Evolutionary conservation across 805 yeast species (phyloP).

Genomic region (Zygotorulaspora florentina): DNA sequence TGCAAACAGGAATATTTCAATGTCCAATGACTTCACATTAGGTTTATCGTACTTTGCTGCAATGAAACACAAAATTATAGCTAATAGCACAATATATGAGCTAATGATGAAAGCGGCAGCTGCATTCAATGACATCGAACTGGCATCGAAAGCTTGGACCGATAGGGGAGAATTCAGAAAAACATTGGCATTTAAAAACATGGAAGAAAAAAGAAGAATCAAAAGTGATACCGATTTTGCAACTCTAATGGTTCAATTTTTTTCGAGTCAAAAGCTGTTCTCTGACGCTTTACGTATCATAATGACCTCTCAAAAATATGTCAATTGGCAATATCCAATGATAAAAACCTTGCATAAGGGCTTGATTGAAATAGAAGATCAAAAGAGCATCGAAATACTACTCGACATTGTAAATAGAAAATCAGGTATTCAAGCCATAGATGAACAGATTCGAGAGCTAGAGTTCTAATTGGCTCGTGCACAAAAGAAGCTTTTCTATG

Average conservation of each 20-base stretch:
- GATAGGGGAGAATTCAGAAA: conserved; percentile 75
- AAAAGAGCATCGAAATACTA: conserved; percentile 29
- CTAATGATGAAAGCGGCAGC: conserved; percentile 65
- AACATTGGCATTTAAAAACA: conserved; percentile 44
- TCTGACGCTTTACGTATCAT: conserved; percentile 70
- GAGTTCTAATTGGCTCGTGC: conserved; percentile 14
- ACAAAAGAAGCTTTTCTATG: no score
- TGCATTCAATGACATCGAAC: conserved; percentile 46
- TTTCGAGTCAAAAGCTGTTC: conserved; percentile 50
- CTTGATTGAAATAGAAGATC: conserved; percentile 45
- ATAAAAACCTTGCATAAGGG: conserved; percentile 40
- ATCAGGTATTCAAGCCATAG: conserved; percentile 17
- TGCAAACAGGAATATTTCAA: neutral
- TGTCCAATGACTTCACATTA: neutral
- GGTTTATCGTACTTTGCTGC: conserved; percentile 9
- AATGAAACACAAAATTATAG: conserved; percentile 34
- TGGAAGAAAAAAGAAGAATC: conserved; percentile 45
- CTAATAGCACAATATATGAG: conserved; percentile 51
- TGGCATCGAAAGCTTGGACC: conserved; percentile 67
- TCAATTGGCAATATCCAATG: conserved; percentile 59
- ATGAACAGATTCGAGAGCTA: conserved; percentile 20
- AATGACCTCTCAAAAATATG: conserved; percentile 60
- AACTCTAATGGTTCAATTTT: conserved; percentile 56
- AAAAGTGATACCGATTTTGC: conserved; percentile 50
- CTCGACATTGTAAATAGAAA: conserved; percentile 34